Conservation (phyloP, 2,329 filamentous ascomycete genomes). For the Aspergillus candidus region DNA sequence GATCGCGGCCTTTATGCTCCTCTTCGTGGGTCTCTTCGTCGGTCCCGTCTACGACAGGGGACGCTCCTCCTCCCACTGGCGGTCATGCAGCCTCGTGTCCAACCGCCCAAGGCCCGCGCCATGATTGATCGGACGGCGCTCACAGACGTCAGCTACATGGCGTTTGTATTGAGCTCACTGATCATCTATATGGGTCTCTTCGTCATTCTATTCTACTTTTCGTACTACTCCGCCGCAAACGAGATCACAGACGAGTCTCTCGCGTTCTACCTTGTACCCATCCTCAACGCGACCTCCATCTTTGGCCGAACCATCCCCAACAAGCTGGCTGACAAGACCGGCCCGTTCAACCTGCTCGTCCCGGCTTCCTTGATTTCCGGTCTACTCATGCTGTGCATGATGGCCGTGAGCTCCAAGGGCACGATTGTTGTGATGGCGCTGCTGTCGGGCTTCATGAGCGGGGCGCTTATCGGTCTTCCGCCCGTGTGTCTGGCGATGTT, state of each 20-base stretch:
- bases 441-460: slow-evolving; percentile 36
- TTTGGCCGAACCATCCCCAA: slow-evolving; percentile 50
- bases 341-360: slow-evolving; percentile 41
- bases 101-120: slow-evolving; percentile 24
- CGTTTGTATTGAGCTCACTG: slow-evolving; percentile 36
- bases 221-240: slow-evolving; percentile 47
- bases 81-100: slow-evolving; percentile 24
- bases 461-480: slow-evolving; percentile 34
- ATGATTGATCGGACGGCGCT: slow-evolving; percentile 34
- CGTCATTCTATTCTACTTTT: slow-evolving; percentile 48
- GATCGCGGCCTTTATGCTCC: too few relatives aligned
- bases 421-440: slow-evolving; percentile 28
- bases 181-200: slow-evolving; percentile 38
- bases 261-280: slow-evolving; percentile 54
- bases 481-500: slow-evolving; percentile 30
- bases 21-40: too few relatives aligned
- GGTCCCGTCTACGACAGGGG: background rate
- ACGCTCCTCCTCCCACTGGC: slow-evolving; percentile 15
- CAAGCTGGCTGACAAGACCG: slow-evolving; percentile 45
- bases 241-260: slow-evolving; percentile 43
- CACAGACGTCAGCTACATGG: slow-evolving; percentile 33
- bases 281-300: slow-evolving; percentile 51
- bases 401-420: slow-evolving; percentile 25
- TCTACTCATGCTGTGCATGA: slow-evolving; percentile 29
- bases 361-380: slow-evolving; percentile 23